phyloP scores from a whole-genome alignment of 2,329 filamentous ascomycete genomes.

The Claviceps maximensis region DNA sequence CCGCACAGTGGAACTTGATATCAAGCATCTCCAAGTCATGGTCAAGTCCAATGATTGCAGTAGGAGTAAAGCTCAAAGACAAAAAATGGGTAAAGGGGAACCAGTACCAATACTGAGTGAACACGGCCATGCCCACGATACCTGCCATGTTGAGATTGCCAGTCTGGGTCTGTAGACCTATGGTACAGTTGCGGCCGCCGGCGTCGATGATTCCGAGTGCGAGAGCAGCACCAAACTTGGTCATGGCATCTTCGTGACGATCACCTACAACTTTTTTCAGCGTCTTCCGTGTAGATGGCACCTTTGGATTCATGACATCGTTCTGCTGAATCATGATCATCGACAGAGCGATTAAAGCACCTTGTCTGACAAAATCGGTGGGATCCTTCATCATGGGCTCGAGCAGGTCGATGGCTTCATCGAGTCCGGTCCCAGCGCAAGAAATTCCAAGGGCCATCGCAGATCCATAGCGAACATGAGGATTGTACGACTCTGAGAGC shows the following conservation, averaged over 20 bases:
- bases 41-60: conserved; percentile 87
- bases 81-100: conserved; percentile 98
- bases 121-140: conserved; percentile 94
- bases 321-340: conserved; percentile 99
- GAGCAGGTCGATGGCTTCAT: conserved; percentile 89
- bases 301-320: conserved; percentile 96
- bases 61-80: conserved; percentile 91
- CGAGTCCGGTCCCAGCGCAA: conserved; percentile 87
- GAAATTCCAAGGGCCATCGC: conserved; percentile 98
- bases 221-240: conserved; percentile 90
- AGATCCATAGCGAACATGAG: conserved; percentile 92
- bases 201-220: conserved; percentile 96
- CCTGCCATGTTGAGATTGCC: conserved; percentile 98
- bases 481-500: conserved; percentile 96
- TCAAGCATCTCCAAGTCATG: conserved; percentile 85
- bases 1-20: conserved; percentile 93
- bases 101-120: conserved; percentile 99
- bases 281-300: conserved; percentile 77
- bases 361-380: conserved; percentile 94
- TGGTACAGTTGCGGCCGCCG: conserved; percentile 95
- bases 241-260: conserved; percentile 97
- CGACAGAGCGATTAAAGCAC: conserved; percentile 80
- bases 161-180: conserved; percentile 92
- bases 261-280: conserved; percentile 89
- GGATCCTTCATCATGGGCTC: conserved; percentile 99